Percentiles rank a stretch among this genome's conserved stretches.
These are phyloP conservation scores for Stephanodiscus triporus DNA, from an alignment of 108 stramenopile genomes.

Conservation along the genomic window DNA sequence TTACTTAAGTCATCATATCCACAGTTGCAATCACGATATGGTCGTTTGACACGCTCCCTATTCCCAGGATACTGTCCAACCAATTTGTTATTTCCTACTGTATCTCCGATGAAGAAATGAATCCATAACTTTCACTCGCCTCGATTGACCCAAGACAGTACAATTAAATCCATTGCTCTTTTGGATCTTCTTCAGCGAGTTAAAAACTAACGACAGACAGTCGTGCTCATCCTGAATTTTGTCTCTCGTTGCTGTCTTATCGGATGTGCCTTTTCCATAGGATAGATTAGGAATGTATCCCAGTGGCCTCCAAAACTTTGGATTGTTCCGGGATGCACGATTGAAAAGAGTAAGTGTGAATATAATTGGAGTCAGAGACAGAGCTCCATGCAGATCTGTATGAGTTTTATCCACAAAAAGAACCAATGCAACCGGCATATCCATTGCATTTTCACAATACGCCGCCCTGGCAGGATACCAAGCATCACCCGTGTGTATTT, in stretches of 20 bases:
- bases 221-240: slow-evolving; percentile 5
- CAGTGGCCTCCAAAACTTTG: slow-evolving; percentile 11
- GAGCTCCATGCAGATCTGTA: not conserved
- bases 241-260: not conserved
- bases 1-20: not conserved
- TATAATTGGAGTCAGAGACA: slow-evolving; percentile 4
- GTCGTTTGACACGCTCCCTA: not conserved
- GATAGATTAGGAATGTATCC: slow-evolving; percentile 17
- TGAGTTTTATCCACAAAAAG: slow-evolving; percentile 15
- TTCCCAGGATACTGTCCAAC: not conserved
- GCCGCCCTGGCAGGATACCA: too few species aligned
- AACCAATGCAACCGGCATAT: not conserved
- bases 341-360: slow-evolving; percentile 14
- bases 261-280: not conserved
- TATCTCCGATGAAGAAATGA: slow-evolving; percentile 7
- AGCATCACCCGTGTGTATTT: too few species aligned
- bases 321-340: not conserved
- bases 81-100: not conserved
- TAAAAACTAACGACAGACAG: not conserved
- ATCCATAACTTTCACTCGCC: not conserved
- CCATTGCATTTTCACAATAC: too few species aligned
- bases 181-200: not conserved
- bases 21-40: slow-evolving; percentile 10
- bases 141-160: too few species aligned
- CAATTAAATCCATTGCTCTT: too few species aligned